Evolutionary conservation across 208 protist species (phyloP).

Genomic region (Acanthamoeba sp.): DNA sequence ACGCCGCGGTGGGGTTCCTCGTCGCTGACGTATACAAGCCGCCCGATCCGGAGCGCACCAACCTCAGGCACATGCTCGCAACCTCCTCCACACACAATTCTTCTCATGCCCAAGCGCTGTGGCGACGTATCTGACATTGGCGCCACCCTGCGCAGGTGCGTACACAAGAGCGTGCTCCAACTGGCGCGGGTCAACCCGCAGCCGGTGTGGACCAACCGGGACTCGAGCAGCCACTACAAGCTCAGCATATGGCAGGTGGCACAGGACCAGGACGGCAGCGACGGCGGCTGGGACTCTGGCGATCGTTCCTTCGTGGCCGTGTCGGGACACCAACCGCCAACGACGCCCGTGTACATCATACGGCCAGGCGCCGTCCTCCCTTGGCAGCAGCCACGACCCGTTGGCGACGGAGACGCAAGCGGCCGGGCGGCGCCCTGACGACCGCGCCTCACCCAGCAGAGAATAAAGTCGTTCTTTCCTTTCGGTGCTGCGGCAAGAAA

Average conservation of each 20-base stretch:
- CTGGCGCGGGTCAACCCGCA: background rate
- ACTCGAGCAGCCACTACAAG: slow-evolving; percentile 49
- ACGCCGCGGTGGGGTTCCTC: background rate
- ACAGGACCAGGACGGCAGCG: background rate
- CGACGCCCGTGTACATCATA: background rate
- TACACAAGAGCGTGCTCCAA: background rate
- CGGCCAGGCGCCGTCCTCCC: background rate
- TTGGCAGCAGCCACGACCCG: background rate
- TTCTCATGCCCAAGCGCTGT: too few relatives aligned
- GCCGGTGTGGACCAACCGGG: slow-evolving; percentile 16
- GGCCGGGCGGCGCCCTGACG: too few relatives aligned
- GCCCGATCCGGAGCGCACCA: background rate
- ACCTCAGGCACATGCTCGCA: background rate
- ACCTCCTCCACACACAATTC: background rate
- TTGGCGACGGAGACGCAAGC: background rate
- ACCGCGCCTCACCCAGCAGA: too few relatives aligned
- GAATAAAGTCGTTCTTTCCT: background rate
- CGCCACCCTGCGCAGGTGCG: background rate
- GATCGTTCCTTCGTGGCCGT: slow-evolving; percentile 33
- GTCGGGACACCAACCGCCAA: background rate
- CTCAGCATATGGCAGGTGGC: slow-evolving; percentile 21
- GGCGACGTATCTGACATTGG: background rate
- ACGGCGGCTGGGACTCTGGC: background rate
- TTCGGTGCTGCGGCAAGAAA: too few relatives aligned
- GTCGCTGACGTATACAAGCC: background rate